Conservation (phyloP, 208 protist species). For the Trichomonas tenax region DNA sequence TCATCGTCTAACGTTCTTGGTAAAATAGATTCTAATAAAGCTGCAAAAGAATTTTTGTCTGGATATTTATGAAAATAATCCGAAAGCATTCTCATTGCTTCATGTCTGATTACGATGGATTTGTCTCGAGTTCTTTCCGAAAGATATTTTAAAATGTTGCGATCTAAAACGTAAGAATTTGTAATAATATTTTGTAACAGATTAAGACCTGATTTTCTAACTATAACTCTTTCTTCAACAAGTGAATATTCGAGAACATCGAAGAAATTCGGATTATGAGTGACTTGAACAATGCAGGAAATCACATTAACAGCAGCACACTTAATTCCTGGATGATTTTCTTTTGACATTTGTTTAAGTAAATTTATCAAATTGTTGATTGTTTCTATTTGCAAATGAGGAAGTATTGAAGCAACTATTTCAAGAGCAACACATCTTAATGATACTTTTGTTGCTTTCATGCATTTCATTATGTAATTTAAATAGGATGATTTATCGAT, state of each 20-base stretch:
- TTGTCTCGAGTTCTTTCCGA: background rate
- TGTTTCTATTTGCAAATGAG: background rate
- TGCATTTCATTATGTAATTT: background rate
- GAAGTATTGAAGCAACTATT: background rate
- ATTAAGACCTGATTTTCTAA: background rate
- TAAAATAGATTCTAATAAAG: background rate
- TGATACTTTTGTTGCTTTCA: background rate
- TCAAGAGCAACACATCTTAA: background rate
- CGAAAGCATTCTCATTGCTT: background rate
- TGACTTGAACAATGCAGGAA: background rate
- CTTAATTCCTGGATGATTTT: background rate
- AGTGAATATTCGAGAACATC: background rate
- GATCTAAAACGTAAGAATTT: background rate
- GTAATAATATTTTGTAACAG: background rate
- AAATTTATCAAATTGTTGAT: background rate
- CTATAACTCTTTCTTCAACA: background rate
- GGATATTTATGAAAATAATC: background rate
- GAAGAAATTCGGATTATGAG: background rate
- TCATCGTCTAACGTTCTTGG: background rate
- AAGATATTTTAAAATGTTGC: background rate
- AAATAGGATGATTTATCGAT: background rate
- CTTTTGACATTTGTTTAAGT: background rate
- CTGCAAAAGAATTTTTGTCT: background rate
- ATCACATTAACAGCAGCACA: background rate
- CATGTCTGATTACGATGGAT: background rate